These are phyloP conservation scores for Pleurotus tuoliensis DNA, from an alignment of 768 basidiomycete genomes.

Conservation along the genomic window DNA sequence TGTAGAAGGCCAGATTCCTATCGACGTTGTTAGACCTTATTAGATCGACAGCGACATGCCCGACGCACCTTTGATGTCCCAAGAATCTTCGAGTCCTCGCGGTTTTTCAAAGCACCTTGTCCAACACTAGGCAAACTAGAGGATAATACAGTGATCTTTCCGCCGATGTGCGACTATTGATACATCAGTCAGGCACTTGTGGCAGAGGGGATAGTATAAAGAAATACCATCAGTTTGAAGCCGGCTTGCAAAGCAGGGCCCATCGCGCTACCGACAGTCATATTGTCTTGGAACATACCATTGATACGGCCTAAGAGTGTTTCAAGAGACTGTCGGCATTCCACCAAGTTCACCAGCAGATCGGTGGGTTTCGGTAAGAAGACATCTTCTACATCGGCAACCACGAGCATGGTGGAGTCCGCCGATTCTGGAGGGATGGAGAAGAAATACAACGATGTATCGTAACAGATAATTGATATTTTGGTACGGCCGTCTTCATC, in stretches of 20 bases:
- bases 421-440: conserved; percentile 76
- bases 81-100: conserved; percentile 94
- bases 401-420: conserved; percentile 94
- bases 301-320: conserved; percentile 76
- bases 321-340: conserved; percentile 78
- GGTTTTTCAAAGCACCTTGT: conserved; percentile 87
- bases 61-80: conserved; percentile 81
- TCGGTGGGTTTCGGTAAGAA: conserved; percentile 97
- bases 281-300: conserved; percentile 98
- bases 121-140: conserved; percentile 86
- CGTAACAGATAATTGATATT: conserved; percentile 88
- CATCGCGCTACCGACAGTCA: conserved; percentile 87
- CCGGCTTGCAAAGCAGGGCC: conserved; percentile 95
- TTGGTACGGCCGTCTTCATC: conserved; percentile 93
- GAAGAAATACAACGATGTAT: conserved; percentile 94
- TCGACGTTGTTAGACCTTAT: not conserved
- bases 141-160: conserved; percentile 87
- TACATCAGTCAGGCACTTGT: not conserved
- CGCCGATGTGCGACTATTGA: conserved; percentile 80
- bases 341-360: conserved; percentile 90
- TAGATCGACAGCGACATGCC: not conserved
- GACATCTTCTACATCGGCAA: conserved; percentile 95
- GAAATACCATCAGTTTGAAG: conserved; percentile 84
- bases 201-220: not conserved
- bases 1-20: conserved; percentile 91